These are phyloP conservation scores for Phytophthora uliginosa DNA, from an alignment of 352 stramenopile genomes.

Conservation along the genomic window DNA sequence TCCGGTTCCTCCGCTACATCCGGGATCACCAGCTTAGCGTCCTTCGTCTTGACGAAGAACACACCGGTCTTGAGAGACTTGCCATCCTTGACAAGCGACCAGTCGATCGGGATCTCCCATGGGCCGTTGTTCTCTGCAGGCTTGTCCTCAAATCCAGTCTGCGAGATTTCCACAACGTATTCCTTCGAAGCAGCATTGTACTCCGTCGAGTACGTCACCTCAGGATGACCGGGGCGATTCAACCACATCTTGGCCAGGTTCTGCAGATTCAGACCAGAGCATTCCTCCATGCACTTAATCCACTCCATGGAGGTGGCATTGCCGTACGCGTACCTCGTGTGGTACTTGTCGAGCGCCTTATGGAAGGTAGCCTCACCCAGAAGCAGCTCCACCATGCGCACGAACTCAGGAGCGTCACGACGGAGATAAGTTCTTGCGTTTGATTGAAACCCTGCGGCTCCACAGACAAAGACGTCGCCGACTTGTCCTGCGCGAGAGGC, in stretches of 20 bases:
- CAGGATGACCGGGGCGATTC: slow-evolving; percentile 75
- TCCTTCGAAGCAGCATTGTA: slow-evolving; percentile 64
- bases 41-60: slow-evolving; percentile 70
- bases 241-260: slow-evolving; percentile 80
- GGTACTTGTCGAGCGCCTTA: slow-evolving; percentile 82
- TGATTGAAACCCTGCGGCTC: slow-evolving; percentile 85
- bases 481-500: slow-evolving; percentile 74
- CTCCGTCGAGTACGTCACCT: slow-evolving; percentile 67
- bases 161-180: slow-evolving; percentile 67
- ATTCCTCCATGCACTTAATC: slow-evolving; percentile 85
- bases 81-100: slow-evolving; percentile 75
- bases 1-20: slow-evolving; percentile 65
- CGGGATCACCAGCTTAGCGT: slow-evolving; percentile 60
- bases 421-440: slow-evolving; percentile 83
- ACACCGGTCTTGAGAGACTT: slow-evolving; percentile 69
- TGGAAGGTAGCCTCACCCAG: slow-evolving; percentile 74
- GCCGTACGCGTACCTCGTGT: slow-evolving; percentile 77
- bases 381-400: slow-evolving; percentile 83
- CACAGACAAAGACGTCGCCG: slow-evolving; percentile 73
- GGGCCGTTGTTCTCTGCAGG: slow-evolving; percentile 72
- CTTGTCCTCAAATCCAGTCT: slow-evolving; percentile 81
- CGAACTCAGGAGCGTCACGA: slow-evolving; percentile 82
- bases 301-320: slow-evolving; percentile 83
- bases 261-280: slow-evolving; percentile 66
- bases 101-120: slow-evolving; percentile 85